These are phyloP conservation scores for sunflower (Helianthus annuus) DNA, from an alignment of 129 eudicot species.

Conservation along the genomic window HanXRQr2.0-SUNRISE NC_035448.2:22839525-22840024, in stretches of 20 bases:
- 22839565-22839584: neutral
- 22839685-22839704: no score
- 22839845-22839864: constrained; percentile 4
- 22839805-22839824: neutral
- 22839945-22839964: constrained; percentile 32
- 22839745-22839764: no score
- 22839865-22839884: constrained; percentile 27
- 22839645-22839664: no score
- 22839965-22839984: constrained; percentile 39
- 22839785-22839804: neutral
- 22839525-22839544: neutral
- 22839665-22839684: no score
- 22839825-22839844: constrained; percentile 15
- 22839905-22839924: constrained; percentile 31
- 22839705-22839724: no score
- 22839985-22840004: constrained; percentile 26
- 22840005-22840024: constrained; percentile 5
- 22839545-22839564: neutral
- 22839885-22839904: constrained; percentile 18
- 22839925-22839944: constrained; percentile 23
- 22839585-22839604: neutral
- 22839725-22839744: no score
- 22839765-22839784: no score
- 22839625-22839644: neutral
- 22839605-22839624: neutral